A percentile compares a stretch with the other conserved stretches of the same genome.
Evolutionary conservation across 169 alveolate genomes (phyloP).

Genomic region (Plasmodium malariae): DNA sequence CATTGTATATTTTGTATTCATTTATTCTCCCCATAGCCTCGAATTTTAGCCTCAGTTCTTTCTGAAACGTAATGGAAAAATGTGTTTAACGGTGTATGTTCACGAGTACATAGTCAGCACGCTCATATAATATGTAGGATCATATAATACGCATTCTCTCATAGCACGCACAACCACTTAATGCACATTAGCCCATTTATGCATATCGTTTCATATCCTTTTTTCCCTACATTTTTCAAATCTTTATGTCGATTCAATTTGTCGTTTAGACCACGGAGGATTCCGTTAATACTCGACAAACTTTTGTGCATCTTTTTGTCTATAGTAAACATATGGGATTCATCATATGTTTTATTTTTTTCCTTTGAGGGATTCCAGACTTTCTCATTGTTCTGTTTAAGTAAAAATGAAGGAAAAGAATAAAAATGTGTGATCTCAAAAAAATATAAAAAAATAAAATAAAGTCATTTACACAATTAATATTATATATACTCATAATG

Average conservation of each 20-base stretch:
- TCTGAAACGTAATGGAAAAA: slow-evolving; percentile 8
- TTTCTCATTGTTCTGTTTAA: not conserved
- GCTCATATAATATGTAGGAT: too few relatives aligned
- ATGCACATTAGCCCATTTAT: not conserved
- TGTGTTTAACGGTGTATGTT: not conserved
- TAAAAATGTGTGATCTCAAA: not conserved
- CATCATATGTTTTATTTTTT: not conserved
- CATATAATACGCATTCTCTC: too few relatives aligned
- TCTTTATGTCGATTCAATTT: slow-evolving; percentile 52
- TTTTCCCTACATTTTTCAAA: slow-evolving; percentile 29
- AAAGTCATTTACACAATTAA: too few relatives aligned
- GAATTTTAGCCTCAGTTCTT: slow-evolving; percentile 42
- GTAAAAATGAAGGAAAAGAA: not conserved
- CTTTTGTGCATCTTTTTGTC: slow-evolving; percentile 62
- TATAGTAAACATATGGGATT: slow-evolving; percentile 45
- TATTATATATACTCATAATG: too few relatives aligned
- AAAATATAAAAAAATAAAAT: not conserved
- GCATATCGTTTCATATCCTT: not conserved
- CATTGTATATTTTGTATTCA: slow-evolving; percentile 34
- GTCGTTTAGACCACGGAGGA: slow-evolving; percentile 25
- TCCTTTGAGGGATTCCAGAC: not conserved
- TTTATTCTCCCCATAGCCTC: slow-evolving; percentile 67
- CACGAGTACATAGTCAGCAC: not conserved
- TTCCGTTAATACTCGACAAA: slow-evolving; percentile 17
- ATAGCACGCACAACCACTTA: too few relatives aligned